Percentiles rank a stretch among this genome's conserved stretches.
Evolutionary conservation across 2,329 filamentous ascomycete species (phyloP).

Genomic region (Aspergillus novofumigatus): DNA sequence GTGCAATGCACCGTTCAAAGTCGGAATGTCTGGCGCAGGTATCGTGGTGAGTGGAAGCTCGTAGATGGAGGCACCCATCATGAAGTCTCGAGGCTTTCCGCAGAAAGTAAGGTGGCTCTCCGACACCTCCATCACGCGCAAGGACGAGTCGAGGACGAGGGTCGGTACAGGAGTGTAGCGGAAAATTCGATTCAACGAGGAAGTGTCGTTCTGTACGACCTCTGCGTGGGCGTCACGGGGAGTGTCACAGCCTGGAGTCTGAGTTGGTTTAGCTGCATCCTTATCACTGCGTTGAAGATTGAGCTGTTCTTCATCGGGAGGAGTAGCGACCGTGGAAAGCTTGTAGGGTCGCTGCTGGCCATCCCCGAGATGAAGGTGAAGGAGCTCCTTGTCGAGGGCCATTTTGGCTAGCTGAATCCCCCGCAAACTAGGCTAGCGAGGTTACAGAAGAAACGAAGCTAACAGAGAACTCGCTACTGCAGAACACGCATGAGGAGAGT

Average conservation of each 20-base stretch:
- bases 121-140: constrained; percentile 42
- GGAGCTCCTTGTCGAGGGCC: constrained; percentile 20
- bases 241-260: background rate
- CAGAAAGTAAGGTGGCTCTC: constrained; percentile 39
- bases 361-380: constrained; percentile 20
- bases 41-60: constrained; percentile 34
- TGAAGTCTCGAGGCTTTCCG: constrained; percentile 27
- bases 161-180: constrained; percentile 35
- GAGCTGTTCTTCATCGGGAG: constrained; percentile 19
- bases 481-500: background rate
- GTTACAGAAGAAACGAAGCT: background rate
- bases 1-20: constrained; percentile 34
- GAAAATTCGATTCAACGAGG: constrained; percentile 22
- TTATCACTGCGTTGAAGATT: background rate
- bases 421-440: background rate
- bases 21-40: constrained; percentile 33
- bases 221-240: background rate
- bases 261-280: background rate
- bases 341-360: constrained; percentile 10
- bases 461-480: background rate
- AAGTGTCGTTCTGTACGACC: background rate
- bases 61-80: constrained; percentile 37
- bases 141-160: constrained; percentile 34
- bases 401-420: constrained; percentile 4
- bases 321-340: constrained; percentile 20